These are phyloP conservation scores for Betula pendula DNA, from an alignment of 306 rosid species.

Conservation along the genomic window DNA sequence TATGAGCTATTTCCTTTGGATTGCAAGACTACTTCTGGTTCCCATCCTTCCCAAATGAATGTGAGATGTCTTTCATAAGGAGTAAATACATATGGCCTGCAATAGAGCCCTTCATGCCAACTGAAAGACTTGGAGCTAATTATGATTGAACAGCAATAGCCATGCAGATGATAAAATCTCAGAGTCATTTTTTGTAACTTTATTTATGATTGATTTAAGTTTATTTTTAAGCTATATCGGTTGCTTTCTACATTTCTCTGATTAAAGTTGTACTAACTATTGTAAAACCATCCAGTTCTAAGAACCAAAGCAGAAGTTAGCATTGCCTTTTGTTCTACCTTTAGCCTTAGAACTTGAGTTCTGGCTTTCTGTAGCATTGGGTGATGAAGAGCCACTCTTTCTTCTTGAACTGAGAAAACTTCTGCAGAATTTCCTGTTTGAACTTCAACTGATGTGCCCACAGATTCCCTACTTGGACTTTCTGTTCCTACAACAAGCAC, in stretches of 20 bases:
- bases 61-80: neutral
- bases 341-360: constrained; percentile 54
- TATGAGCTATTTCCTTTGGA: too few species aligned
- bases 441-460: constrained; percentile 68
- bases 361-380: constrained; percentile 48
- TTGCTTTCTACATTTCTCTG: neutral
- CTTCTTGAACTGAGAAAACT: constrained; percentile 57
- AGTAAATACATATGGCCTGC: neutral
- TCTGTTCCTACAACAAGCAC: constrained; percentile 31
- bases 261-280: neutral
- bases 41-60: neutral
- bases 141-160: neutral
- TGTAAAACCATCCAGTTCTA: constrained; percentile 9
- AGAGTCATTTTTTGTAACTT: neutral
- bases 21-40: neutral
- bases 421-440: constrained; percentile 67
- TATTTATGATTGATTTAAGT: neutral
- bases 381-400: constrained; percentile 38
- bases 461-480: constrained; percentile 58
- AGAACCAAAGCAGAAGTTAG: constrained; percentile 12
- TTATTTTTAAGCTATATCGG: neutral
- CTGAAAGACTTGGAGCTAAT: neutral
- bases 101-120: too few species aligned
- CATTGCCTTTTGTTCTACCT: constrained; percentile 40
- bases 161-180: neutral